These are phyloP conservation scores for Cyclotella sp. DNA, from an alignment of 108 stramenopile genomes.

Conservation along the genomic window DNA sequence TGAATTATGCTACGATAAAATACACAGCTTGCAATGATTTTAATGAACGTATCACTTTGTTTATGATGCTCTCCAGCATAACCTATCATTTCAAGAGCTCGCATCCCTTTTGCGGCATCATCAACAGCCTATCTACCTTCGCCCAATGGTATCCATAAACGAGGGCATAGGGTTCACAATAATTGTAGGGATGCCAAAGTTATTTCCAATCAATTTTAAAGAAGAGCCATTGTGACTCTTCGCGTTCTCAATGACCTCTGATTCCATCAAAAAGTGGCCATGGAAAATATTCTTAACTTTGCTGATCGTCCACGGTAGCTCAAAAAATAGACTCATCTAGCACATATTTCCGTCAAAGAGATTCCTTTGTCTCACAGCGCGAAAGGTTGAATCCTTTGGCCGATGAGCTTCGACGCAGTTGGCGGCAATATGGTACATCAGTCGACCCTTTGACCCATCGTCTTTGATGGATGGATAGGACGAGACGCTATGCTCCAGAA, in stretches of 20 bases:
- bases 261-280: background rate
- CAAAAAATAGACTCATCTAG: slow-evolving; percentile 15
- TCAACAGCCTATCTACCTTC: slow-evolving; percentile 20
- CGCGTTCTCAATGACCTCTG: background rate
- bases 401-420: slow-evolving; percentile 1
- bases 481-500: background rate
- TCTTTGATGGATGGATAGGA: background rate
- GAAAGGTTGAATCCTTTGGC: background rate
- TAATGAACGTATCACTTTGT: no score
- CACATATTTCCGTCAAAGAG: background rate
- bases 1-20: no score
- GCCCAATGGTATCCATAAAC: slow-evolving; percentile 4
- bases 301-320: background rate
- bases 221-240: background rate
- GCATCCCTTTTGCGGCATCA: no score
- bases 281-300: background rate
- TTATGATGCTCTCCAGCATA: no score
- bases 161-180: slow-evolving; percentile 18
- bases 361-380: background rate
- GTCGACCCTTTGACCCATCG: slow-evolving; percentile 14
- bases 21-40: no score
- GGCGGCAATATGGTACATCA: slow-evolving; percentile 16
- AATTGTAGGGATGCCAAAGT: slow-evolving; percentile 3
- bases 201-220: background rate
- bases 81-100: no score